A percentile compares a stretch with the other conserved stretches of the same genome.
These are phyloP conservation scores for Dendrobium catenatum DNA, from an alignment of 106 monocot genomes.

Conservation along the genomic window DNA sequence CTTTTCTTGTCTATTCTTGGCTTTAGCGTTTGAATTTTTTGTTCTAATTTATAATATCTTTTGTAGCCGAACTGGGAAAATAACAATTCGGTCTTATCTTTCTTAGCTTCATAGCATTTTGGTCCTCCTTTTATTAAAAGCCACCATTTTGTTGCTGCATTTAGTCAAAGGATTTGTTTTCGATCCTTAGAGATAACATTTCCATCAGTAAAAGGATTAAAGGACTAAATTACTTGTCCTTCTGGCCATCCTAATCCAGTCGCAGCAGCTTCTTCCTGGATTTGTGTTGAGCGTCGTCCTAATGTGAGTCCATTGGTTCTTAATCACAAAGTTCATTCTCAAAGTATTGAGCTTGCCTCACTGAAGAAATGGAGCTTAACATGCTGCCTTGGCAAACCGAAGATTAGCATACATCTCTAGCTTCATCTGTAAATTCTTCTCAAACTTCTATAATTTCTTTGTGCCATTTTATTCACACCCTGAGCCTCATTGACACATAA, in stretches of 20 bases:
- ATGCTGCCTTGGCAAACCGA: background rate
- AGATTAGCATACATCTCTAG: background rate
- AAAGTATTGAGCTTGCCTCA: background rate
- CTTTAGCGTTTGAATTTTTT: background rate
- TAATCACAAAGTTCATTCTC: background rate
- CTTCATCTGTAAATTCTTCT: background rate
- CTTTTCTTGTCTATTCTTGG: background rate
- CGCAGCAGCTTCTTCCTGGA: background rate
- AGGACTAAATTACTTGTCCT: no score
- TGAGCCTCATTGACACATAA: background rate
- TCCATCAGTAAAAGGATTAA: background rate
- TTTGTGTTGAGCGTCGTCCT: background rate
- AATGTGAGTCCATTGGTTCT: background rate
- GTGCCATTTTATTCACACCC: background rate
- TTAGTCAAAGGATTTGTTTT: background rate
- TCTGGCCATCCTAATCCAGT: background rate
- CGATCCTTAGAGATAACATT: background rate
- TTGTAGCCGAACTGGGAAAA: background rate
- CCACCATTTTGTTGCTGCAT: background rate
- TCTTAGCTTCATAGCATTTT: background rate
- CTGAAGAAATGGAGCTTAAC: background rate
- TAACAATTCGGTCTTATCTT: background rate
- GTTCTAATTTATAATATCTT: background rate
- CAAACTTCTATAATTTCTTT: background rate
- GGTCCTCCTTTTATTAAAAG: constrained; percentile 1